A percentile compares a stretch with the other conserved stretches of the same genome.
phyloP scores from a whole-genome alignment of 1,284 basidiomycete species.

The Pseudozyma flocculosa region DNA sequence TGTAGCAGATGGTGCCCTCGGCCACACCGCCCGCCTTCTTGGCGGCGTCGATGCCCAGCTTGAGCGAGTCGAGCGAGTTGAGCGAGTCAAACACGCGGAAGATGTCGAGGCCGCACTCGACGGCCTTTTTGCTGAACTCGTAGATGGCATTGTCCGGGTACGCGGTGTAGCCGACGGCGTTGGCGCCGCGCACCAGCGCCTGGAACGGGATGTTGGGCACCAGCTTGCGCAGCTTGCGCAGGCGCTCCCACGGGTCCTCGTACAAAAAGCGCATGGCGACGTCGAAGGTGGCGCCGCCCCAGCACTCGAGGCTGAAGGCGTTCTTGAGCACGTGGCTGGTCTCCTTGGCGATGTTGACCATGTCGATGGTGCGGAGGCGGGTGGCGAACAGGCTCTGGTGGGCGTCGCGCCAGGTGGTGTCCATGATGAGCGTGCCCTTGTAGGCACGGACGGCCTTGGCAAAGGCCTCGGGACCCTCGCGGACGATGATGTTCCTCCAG shows the following conservation, averaged over 20 bases:
- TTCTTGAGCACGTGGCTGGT: constrained; percentile 84
- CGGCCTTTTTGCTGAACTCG: constrained; percentile 76
- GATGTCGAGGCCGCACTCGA: constrained; percentile 98
- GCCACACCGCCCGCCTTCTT: constrained; percentile 99
- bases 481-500: constrained; percentile 98
- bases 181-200: constrained; percentile 96
- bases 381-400: constrained; percentile 98
- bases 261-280: constrained; percentile 99
- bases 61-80: constrained; percentile 57
- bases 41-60: constrained; percentile 81
- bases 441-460: constrained; percentile 97
- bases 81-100: constrained; percentile 99
- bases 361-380: constrained; percentile 91
- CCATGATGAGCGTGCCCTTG: constrained; percentile 72
- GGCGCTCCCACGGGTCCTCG: constrained; percentile 98
- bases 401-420: constrained; percentile 97
- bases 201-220: constrained; percentile 99
- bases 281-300: constrained; percentile 99
- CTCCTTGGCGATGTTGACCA: constrained; percentile 98
- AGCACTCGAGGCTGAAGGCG: constrained; percentile 96
- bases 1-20: constrained; percentile 86
- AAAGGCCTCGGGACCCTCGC: constrained; percentile 96
- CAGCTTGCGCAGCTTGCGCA: constrained; percentile 88
- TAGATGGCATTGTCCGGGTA: constrained; percentile 99
- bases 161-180: constrained; percentile 98